Evolutionary conservation across 2,329 filamentous ascomycete species (phyloP).

Genomic region (Diaporthe vaccinii): DNA sequence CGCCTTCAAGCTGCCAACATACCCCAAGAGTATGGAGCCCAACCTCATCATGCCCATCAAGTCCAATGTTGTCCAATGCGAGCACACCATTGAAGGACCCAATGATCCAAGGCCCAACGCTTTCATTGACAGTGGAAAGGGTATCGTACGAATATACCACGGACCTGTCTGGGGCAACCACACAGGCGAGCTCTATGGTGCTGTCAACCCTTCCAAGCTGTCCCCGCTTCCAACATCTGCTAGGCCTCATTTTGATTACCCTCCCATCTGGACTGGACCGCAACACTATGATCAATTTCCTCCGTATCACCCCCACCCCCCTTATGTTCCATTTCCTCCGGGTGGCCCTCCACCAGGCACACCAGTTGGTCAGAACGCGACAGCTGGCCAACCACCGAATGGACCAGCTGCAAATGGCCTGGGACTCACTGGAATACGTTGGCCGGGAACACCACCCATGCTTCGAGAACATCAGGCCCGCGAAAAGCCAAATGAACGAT

Average conservation of each 20-base stretch:
- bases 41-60: constrained; percentile 63
- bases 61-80: constrained; percentile 65
- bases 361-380: neutral
- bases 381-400: neutral
- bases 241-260: neutral
- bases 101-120: constrained; percentile 71
- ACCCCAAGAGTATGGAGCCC: constrained; percentile 48
- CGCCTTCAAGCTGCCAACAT: constrained; percentile 39
- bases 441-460: constrained; percentile 5
- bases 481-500: constrained; percentile 4
- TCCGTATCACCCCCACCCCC: neutral
- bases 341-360: constrained; percentile 16
- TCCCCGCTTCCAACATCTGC: constrained; percentile 26
- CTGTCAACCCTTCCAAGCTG: constrained; percentile 23
- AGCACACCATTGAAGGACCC: constrained; percentile 66
- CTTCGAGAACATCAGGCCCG: constrained; percentile 6
- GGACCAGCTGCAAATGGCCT: constrained; percentile 18
- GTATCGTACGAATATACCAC: constrained; percentile 69
- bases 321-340: neutral
- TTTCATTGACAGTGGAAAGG: constrained; percentile 67
- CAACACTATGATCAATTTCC: neutral
- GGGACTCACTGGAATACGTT: constrained; percentile 26
- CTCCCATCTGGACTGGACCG: constrained; percentile 6
- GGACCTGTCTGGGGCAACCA: constrained; percentile 68
- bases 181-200: constrained; percentile 58